Evolutionary conservation across 2,329 filamentous ascomycete genomes (phyloP), one percentile per base, ranked within the genome.

Genomic region (Colletotrichum costaricense): DNA sequence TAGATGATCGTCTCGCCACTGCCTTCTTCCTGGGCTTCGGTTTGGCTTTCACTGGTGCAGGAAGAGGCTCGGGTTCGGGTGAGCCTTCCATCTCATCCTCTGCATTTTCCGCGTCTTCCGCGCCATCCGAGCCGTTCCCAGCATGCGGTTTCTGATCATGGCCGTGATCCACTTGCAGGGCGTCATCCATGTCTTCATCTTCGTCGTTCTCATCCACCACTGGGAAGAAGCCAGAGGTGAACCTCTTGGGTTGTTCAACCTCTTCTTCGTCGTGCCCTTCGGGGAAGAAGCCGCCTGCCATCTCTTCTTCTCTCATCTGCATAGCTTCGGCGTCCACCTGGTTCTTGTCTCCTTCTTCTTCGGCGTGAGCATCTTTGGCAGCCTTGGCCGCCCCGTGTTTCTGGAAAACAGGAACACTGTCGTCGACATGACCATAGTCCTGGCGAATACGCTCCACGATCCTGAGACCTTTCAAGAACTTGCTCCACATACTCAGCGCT

Each of bases 401-500:
- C 33, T 89, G 89, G 74, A 90, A 86, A 1, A 89, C 86, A 19
- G 90, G 88, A 4, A 86, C 83, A 30, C 83, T 83, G 11, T 88
- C 87, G 56, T 86, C 84, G 4, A 89, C 84, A 49, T 91, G 88
- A 1, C 93, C 94, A 80, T 97, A 97, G 74, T 97, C 94, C 67
- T 91, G 88, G 54, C 88, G 88, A 54, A 97, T 92, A 62, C 95
- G 88, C 80, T 97, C 89, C 24, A 94, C 88, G 70, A 98, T 97
- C 3, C 95, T 89, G 82, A 98, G 80, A 0, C 95, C 95, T 87
- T 95, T 94, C 16, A 97, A 82, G 77, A 98, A 94, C 81, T 94
- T 97, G 70, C 94, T 90, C 97, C 97, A 99, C 76, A 91, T 90
- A 1, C 88, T 89, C 58, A 98, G 80, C 1, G 93, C 92, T 14